Evolutionary conservation across 2,329 filamentous ascomycete species (phyloP).

Genomic region (Parafenestella ontariensis): DNA sequence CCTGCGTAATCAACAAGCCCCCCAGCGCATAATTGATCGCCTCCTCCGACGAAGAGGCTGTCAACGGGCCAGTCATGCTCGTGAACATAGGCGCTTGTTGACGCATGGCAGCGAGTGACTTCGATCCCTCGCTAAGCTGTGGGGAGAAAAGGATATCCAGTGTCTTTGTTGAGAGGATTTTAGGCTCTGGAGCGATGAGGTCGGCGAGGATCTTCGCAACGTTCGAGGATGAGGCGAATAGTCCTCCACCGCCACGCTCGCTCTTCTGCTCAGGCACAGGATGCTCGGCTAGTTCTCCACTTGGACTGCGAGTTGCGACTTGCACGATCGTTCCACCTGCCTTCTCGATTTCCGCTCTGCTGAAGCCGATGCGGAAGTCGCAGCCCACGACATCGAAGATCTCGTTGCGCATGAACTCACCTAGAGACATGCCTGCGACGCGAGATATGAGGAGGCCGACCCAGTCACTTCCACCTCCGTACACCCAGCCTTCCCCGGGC

Average conservation of each 20-base stretch:
- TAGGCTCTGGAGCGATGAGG: conserved; percentile 3
- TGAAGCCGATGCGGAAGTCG: conserved; percentile 8
- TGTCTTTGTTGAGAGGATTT: conserved; percentile 4
- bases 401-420: conserved; percentile 33
- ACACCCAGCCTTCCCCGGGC: conserved; percentile 59
- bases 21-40: conserved; percentile 21
- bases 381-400: conserved; percentile 6
- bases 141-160: conserved; percentile 6
- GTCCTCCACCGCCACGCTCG: conserved; percentile 15
- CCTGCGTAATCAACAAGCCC: conserved; percentile 17
- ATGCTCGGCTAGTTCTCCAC: not conserved
- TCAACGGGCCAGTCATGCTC: conserved; percentile 17
- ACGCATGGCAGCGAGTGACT: conserved; percentile 1
- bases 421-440: conserved; percentile 38
- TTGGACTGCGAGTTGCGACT: not conserved
- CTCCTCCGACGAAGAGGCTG: not conserved
- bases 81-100: conserved; percentile 2
- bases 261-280: conserved; percentile 2
- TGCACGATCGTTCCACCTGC: not conserved
- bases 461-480: conserved; percentile 58
- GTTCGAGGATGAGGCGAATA: conserved; percentile 4
- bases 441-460: conserved; percentile 53
- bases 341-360: not conserved
- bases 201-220: conserved; percentile 10
- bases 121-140: not conserved